These are phyloP conservation scores for Chaetomium sp. DNA, from an alignment of 2,329 filamentous ascomycete species.

Conservation along the genomic window DNA sequence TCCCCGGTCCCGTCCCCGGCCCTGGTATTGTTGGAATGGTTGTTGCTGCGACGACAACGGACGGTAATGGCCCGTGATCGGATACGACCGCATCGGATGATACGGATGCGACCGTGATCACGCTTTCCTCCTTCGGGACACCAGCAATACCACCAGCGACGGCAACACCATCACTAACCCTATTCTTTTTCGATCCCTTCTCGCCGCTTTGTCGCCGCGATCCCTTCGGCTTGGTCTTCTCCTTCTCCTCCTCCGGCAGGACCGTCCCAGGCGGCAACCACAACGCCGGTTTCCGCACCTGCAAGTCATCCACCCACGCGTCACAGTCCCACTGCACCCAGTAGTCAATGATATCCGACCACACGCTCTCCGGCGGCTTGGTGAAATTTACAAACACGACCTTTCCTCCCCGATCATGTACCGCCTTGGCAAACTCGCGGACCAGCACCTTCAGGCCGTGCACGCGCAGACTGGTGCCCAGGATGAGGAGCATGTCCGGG, in stretches of 20 bases:
- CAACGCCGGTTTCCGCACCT: conserved; percentile 49
- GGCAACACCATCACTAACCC: conserved; percentile 23
- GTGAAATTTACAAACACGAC: conserved; percentile 70
- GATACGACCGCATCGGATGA: too few species aligned
- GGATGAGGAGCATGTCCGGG: conserved; percentile 62
- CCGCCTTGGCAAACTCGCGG: conserved; percentile 63
- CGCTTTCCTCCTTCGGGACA: conserved; percentile 5
- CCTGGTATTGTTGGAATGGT: too few species aligned
- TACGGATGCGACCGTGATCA: too few species aligned
- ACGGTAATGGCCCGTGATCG: too few species aligned
- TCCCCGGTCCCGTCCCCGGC: not conserved
- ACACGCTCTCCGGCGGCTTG: conserved; percentile 63
- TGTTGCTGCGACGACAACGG: too few species aligned
- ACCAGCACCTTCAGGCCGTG: conserved; percentile 67
- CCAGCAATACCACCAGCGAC: too few species aligned
- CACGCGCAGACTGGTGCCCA: conserved; percentile 65
- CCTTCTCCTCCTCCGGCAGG: conserved; percentile 34
- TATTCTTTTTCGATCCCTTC: conserved; percentile 13
- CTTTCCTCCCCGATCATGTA: conserved; percentile 60
- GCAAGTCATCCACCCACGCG: conserved; percentile 61
- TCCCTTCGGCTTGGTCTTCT: conserved; percentile 29
- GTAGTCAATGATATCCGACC: conserved; percentile 67
- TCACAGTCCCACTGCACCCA: conserved; percentile 73
- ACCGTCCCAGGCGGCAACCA: conserved; percentile 47
- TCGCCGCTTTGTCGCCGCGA: conserved; percentile 22